Base-by-base conservation (phyloP, 2,329 filamentous ascomycete genomes). In the Clonostachys rhizophaga region DNA sequence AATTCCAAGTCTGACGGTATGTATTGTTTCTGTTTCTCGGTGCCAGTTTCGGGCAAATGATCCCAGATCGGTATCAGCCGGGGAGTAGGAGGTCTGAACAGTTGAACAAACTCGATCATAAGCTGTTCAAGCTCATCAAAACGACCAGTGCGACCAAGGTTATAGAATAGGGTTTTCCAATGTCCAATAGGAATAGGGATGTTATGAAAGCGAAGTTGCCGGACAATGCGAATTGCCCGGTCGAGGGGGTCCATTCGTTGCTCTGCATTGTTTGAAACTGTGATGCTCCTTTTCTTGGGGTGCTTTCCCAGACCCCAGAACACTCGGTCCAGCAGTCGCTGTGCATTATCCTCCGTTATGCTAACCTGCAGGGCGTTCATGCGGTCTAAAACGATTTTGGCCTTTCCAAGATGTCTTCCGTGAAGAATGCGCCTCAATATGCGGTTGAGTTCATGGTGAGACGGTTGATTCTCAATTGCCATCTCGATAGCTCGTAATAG, bases 71-170 rank as follows among this genome's bases (percentile, higher is more conserved):
- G 69, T 34, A 76, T 60, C 36, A 72, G 56, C 47, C 58, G 59
- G 37, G 55, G 49, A 6, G 54, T 41, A n/a, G 49, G 55, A 47
- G 55, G 55, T 20, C 54, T 52, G 52, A 74, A 71, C 39, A 70
- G 50, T 16, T 69, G 57, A 10, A 73, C 60, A 43, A 79, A 55
- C 42, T 74, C 67, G 13, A 72, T 51, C 12, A 66, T 66, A 3
- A 78, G 49, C 36, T 64, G 64, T 44, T 75, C 69, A 4, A 79
- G 55, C n/a, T 75, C 70, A 3, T 66, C 57, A 11, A 78, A 58
- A 13, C 66, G 69, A 11, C 67, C 64, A n/a, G 65, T 57, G 2
- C 70, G 68, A 3, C 72, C 68, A 4, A 79, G 64, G 39, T 64
- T 65, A 39, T 66, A 66, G 11, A 81, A 51, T 0, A 79, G 51